Evolutionary conservation across 2,329 filamentous ascomycete genomes (phyloP).

Genomic region (Aspergillus sp.): DNA sequence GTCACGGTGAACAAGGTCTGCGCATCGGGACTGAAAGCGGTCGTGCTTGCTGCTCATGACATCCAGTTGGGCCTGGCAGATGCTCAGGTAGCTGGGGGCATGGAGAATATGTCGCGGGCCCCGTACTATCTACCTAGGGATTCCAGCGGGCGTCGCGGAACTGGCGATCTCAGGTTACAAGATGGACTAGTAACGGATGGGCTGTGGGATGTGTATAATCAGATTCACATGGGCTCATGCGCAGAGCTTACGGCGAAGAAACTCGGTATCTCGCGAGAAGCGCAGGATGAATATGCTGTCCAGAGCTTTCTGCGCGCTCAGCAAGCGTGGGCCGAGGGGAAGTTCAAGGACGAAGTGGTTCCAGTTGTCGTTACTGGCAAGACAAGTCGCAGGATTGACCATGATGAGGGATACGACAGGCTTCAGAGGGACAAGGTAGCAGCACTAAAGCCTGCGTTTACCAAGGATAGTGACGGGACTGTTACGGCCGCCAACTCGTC

Average conservation of each 20-base stretch:
- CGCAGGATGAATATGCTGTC: slow-evolving; percentile 90
- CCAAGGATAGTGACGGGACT: slow-evolving; percentile 79
- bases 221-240: slow-evolving; percentile 97
- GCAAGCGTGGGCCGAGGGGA: slow-evolving; percentile 77
- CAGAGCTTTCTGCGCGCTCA: slow-evolving; percentile 86
- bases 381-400: slow-evolving; percentile 78
- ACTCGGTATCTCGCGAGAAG: slow-evolving; percentile 72
- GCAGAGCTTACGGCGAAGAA: slow-evolving; percentile 94
- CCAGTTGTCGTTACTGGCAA: slow-evolving; percentile 80
- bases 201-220: slow-evolving; percentile 92
- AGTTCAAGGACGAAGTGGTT: slow-evolving; percentile 85
- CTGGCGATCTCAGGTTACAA: slow-evolving; percentile 83
- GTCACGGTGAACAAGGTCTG: slow-evolving; percentile 92
- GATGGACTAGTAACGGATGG: slow-evolving; percentile 94
- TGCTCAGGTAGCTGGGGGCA: slow-evolving; percentile 80
- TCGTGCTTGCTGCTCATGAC: too few relatives aligned
- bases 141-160: slow-evolving; percentile 76
- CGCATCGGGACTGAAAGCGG: too few relatives aligned
- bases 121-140: slow-evolving; percentile 80
- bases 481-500: slow-evolving; percentile 95
- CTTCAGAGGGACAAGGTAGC: slow-evolving; percentile 83
- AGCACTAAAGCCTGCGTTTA: slow-evolving; percentile 85
- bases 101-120: slow-evolving; percentile 96
- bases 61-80: too few relatives aligned
- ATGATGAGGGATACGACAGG: slow-evolving; percentile 92